phyloP scores from a whole-genome alignment of 2,329 filamentous ascomycete genomes.

The Colletotrichum endophyticum region DNA sequence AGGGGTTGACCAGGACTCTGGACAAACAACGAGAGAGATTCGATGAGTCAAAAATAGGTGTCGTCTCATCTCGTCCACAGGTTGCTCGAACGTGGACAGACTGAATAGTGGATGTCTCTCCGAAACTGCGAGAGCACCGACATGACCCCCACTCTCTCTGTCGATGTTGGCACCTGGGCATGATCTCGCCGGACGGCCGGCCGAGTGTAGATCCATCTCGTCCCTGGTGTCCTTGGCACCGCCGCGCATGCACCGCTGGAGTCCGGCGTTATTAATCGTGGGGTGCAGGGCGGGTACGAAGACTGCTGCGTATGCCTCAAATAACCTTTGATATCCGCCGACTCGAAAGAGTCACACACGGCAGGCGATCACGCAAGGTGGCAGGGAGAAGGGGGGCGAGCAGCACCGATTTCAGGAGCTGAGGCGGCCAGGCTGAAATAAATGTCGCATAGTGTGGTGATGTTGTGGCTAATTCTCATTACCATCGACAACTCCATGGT shows the following conservation, averaged over 20 bases:
- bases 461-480: conserved; percentile 13
- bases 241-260: conserved; percentile 8
- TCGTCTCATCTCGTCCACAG: neutral
- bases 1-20: neutral
- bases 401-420: neutral
- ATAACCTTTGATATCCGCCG: conserved; percentile 17
- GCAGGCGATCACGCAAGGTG: conserved; percentile 12
- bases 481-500: conserved; percentile 1
- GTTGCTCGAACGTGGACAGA: neutral
- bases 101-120: neutral
- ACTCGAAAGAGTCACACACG: conserved; percentile 3
- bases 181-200: conserved; percentile 16
- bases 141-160: conserved; percentile 7
- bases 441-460: conserved; percentile 7
- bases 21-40: neutral
- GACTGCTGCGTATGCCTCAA: conserved; percentile 10
- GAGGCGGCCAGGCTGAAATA: neutral
- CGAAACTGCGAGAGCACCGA: conserved; percentile 18
- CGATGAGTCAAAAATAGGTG: conserved; percentile 18
- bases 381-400: neutral
- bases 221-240: neutral
- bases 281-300: conserved; percentile 13
- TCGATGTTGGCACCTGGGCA: conserved; percentile 1
- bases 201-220: conserved; percentile 12
- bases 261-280: conserved; percentile 16